Base-by-base conservation (phyloP, 192 early-diverging fungal species). In the Pilobolus umbonatus region DNA sequence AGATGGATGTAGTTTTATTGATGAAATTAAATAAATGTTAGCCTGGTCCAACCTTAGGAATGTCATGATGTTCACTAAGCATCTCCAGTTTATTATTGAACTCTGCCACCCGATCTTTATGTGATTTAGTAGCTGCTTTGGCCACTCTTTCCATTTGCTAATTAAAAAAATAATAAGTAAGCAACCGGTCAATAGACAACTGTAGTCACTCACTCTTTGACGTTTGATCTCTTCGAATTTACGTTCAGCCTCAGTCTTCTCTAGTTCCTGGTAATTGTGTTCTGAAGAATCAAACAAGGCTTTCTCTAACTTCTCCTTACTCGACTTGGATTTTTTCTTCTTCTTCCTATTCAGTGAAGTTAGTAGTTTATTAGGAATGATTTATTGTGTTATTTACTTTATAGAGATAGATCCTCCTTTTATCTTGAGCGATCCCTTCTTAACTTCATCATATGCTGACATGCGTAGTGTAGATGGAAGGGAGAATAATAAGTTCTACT, bases 41-140 rank as follows among this genome's bases (percentile, higher is more conserved):
- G 73, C 88, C 86, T 29, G 86, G 86, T 62, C 87, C 84, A 52
- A 89, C 88, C 57, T 88, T 87, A 32, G 89, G 87, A 67, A 91
- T 87, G 63, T 91, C 89, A 72, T 89, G 84, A 73, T 89, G 89
- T 64, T 91, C 89, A 50, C 75, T 80, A 51, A 91, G 74, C 29
- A 80, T 69, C 56, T 87, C 86, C 15, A 91, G 72, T 56, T 89
- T 85, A 26, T 75, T 74, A 63, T 91, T 91, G 55, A 88, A 79
- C 31, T 91, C 87, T 47, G 82, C 80, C 6, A 90, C 88, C 35
- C 81, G 78, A 47, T 90, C 88, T 65, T 85, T 87, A 72, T 90
- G 88, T 10, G 85, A 87, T 61, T 81, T 81, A 45, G 69, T 53
- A 0, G 86, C 88, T 14, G 73, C 73, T 63, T 88, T 86, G 11